A percentile compares a stretch with the other conserved stretches of the same genome.
Conservation (phyloP, 2,329 filamentous ascomycete species). For the Paracoccidioides lutzii region DNA sequence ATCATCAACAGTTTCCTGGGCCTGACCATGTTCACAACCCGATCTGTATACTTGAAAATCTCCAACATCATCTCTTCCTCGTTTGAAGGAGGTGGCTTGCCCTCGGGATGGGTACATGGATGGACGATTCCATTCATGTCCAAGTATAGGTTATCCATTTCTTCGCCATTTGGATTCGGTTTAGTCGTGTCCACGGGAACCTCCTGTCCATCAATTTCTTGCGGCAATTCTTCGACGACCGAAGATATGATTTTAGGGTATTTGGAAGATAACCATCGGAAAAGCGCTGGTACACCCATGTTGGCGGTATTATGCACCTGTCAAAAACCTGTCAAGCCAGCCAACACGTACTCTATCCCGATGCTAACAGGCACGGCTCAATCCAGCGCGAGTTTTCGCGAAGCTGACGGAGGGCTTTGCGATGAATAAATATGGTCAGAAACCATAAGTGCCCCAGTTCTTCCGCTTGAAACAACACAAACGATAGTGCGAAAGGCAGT, state of each 20-base stretch:
- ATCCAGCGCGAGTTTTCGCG: not conserved
- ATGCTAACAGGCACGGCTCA: not conserved
- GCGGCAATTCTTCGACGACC: constrained; percentile 74
- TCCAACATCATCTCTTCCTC: constrained; percentile 99
- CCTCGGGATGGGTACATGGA: constrained; percentile 94
- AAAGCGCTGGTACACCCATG: constrained; percentile 92
- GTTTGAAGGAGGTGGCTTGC: constrained; percentile 75
- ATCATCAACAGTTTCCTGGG: constrained; percentile 95
- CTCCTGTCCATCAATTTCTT: constrained; percentile 67
- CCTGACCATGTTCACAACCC: constrained; percentile 96
- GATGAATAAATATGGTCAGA: not conserved
- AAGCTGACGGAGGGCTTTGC: not conserved
- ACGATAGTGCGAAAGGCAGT: not conserved
- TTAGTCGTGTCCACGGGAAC: constrained; percentile 75
- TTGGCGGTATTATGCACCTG: constrained; percentile 8
- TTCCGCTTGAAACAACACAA: not conserved
- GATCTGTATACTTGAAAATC: constrained; percentile 96
- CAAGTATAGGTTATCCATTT: constrained; percentile 94
- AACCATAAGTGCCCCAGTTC: not conserved
- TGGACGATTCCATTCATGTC: constrained; percentile 99
- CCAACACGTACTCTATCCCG: not conserved
- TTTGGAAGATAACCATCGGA: constrained; percentile 91
- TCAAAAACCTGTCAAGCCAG: no score
- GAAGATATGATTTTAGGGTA: constrained; percentile 94
- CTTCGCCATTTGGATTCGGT: constrained; percentile 91